Percentiles rank a stretch among this genome's conserved stretches.
Conservation (phyloP, 1,284 basidiomycete genomes). For the Ustilago trichophora region DNA sequence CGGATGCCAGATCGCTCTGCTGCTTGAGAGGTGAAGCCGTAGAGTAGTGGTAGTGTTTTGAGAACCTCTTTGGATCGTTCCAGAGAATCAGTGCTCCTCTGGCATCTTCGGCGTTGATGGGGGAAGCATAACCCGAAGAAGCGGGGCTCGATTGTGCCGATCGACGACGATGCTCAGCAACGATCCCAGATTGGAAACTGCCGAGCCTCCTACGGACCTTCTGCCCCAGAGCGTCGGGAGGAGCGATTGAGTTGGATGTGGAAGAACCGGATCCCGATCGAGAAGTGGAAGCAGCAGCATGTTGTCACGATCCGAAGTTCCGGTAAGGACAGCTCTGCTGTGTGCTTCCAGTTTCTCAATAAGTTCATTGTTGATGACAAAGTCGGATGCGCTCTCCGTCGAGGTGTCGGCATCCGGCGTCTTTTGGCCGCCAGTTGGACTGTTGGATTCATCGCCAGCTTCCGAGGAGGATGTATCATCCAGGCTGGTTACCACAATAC, state of each 20-base stretch:
- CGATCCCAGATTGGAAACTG: conserved; percentile 16
- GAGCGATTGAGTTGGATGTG: too few species aligned
- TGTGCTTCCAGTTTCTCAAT: conserved; percentile 55
- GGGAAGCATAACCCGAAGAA: conserved; percentile 41
- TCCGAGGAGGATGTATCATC: conserved; percentile 42
- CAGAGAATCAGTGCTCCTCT: conserved; percentile 39
- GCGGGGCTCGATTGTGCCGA: conserved; percentile 36
- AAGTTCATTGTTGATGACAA: conserved; percentile 53
- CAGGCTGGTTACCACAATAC: conserved; percentile 44
- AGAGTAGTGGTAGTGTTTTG: conserved; percentile 7
- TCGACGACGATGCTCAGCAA: conserved; percentile 24
- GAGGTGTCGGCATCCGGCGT: conserved; percentile 31
- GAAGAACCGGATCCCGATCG: too few species aligned
- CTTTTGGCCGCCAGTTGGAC: conserved; percentile 8
- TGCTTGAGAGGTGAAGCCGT: conserved; percentile 29
- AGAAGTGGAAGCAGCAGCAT: conserved; percentile 13
- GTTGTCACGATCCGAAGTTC: conserved; percentile 44
- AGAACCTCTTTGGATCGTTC: conserved; percentile 46
- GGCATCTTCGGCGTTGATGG: conserved; percentile 39
- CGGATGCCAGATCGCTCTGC: conserved; percentile 11
- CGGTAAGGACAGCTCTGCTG: conserved; percentile 39
- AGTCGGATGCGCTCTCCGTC: conserved; percentile 19
- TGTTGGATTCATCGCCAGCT: conserved; percentile 15
- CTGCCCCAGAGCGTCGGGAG: too few species aligned
- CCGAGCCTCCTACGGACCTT: conserved; percentile 16